Evolutionary conservation across 2,329 filamentous ascomycete genomes (phyloP).

Genomic region (Scedosporium minutisporum): DNA sequence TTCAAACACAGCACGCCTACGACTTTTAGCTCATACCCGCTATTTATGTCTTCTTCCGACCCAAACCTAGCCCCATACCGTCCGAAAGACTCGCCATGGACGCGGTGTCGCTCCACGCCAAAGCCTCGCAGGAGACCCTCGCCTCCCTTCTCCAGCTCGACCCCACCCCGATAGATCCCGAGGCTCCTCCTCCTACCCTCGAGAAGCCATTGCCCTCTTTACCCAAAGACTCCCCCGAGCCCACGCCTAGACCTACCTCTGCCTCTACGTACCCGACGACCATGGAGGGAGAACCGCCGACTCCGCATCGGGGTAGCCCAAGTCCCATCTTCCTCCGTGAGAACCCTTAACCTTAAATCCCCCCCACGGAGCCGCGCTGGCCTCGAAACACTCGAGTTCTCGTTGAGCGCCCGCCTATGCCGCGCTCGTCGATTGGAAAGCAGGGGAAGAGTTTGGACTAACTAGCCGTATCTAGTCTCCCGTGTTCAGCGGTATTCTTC

Average conservation of each 20-base stretch:
- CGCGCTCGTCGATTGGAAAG: no score
- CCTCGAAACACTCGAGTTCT: no score
- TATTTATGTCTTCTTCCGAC: background rate
- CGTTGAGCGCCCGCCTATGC: no score
- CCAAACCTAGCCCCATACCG: background rate
- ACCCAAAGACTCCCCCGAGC: background rate
- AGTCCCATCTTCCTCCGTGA: conserved; percentile 1
- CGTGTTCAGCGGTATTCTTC: conserved; percentile 82
- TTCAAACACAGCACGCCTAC: no score
- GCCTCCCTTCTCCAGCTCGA: conserved; percentile 13
- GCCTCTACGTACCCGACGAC: no score
- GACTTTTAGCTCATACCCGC: no score
- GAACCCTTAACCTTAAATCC: background rate
- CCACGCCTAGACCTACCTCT: background rate
- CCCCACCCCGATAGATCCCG: conserved; percentile 10
- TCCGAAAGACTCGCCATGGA: background rate
- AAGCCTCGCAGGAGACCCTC: conserved; percentile 12
- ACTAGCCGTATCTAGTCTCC: conserved; percentile 39
- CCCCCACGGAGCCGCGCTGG: background rate
- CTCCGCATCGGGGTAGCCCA: background rate
- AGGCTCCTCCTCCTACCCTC: background rate
- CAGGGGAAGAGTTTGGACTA: background rate
- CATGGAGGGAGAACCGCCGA: background rate
- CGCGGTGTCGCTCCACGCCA: conserved; percentile 8
- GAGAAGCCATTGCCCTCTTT: background rate